Percentiles rank a stretch among this genome's conserved stretches.
Evolutionary conservation across 1,284 basidiomycete genomes (phyloP).

Genomic region (Naganishia albida): DNA sequence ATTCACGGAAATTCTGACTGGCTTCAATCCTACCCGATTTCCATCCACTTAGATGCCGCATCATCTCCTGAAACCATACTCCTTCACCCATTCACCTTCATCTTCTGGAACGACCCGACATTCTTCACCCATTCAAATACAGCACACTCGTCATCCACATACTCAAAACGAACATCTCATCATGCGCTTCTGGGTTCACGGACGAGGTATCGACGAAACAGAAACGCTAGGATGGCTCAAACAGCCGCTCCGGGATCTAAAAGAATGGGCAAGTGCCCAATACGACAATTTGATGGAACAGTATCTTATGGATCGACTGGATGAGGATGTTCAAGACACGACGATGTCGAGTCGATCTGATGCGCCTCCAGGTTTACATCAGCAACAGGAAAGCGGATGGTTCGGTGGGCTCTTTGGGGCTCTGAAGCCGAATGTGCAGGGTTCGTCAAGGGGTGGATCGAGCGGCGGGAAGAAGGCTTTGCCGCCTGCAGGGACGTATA

Average conservation of each 20-base stretch:
- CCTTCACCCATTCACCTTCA: slow-evolving; percentile 52
- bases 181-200: slow-evolving; percentile 53
- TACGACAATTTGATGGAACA: slow-evolving; percentile 23
- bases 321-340: neutral
- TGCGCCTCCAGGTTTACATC: neutral
- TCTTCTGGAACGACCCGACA: slow-evolving; percentile 48
- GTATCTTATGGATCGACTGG: slow-evolving; percentile 25
- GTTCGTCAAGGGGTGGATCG: neutral
- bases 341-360: neutral
- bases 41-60: slow-evolving; percentile 42
- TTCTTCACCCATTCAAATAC: slow-evolving; percentile 46
- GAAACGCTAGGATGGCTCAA: slow-evolving; percentile 42
- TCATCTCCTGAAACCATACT: slow-evolving; percentile 51
- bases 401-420: slow-evolving; percentile 28
- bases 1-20: neutral
- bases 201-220: slow-evolving; percentile 48
- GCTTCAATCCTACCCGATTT: neutral
- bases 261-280: neutral
- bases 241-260: slow-evolving; percentile 21
- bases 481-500: slow-evolving; percentile 52
- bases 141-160: slow-evolving; percentile 44
- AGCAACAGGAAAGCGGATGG: slow-evolving; percentile 27
- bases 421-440: slow-evolving; percentile 13
- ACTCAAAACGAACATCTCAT: slow-evolving; percentile 52
- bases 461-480: slow-evolving; percentile 34